These are phyloP conservation scores for Emmonsiellopsis sp. DNA, from an alignment of 2,329 filamentous ascomycete species.

Conservation along the genomic window DNA sequence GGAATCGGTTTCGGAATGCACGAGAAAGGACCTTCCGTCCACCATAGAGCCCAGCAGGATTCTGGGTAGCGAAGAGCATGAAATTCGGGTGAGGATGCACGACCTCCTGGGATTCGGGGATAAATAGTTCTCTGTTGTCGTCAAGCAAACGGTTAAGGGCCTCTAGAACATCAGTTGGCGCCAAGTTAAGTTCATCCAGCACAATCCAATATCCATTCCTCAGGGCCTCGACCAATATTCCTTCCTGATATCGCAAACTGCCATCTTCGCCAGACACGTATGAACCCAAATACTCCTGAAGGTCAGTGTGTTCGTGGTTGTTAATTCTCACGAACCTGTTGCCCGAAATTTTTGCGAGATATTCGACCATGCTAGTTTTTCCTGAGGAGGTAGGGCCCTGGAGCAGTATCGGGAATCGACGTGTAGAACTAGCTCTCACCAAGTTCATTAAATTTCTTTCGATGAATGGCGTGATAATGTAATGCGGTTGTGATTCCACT, in stretches of 20 bases:
- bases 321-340: slow-evolving; percentile 98
- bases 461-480: slow-evolving; percentile 94
- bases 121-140: slow-evolving; percentile 89
- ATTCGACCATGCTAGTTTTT: slow-evolving; percentile 99
- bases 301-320: slow-evolving; percentile 96
- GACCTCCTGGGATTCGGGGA: slow-evolving; percentile 92
- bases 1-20: slow-evolving; percentile 91
- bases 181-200: slow-evolving; percentile 91
- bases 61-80: slow-evolving; percentile 97
- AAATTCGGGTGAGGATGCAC: slow-evolving; percentile 90
- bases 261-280: slow-evolving; percentile 83
- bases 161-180: slow-evolving; percentile 92
- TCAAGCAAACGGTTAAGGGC: slow-evolving; percentile 91
- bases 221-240: slow-evolving; percentile 83
- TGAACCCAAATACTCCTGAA: slow-evolving; percentile 94
- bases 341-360: slow-evolving; percentile 89
- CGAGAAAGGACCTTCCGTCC: slow-evolving; percentile 87
- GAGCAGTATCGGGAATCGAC: slow-evolving; percentile 85
- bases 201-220: slow-evolving; percentile 96
- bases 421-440: slow-evolving; percentile 83
- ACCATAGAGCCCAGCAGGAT: slow-evolving; percentile 89
- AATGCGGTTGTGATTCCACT: slow-evolving; percentile 68
- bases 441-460: slow-evolving; percentile 91
- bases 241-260: slow-evolving; percentile 82
- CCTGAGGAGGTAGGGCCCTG: slow-evolving; percentile 95